Conservation (phyloP, 768 basidiomycete species). For the Coprinopsis sp. region DNA sequence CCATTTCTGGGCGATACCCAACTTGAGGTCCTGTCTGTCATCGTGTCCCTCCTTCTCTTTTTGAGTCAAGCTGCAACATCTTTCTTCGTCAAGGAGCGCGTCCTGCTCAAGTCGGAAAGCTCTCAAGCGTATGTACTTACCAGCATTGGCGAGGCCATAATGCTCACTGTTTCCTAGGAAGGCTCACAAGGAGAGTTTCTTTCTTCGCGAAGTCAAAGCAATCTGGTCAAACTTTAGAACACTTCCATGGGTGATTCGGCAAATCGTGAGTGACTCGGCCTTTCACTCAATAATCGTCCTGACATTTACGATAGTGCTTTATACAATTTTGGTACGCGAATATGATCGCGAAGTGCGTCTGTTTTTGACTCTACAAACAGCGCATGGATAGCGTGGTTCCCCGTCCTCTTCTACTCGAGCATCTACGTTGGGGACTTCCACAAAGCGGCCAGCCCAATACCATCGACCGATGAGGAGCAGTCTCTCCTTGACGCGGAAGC, state of each 20-base stretch:
- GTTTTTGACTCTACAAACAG: conserved; percentile 30
- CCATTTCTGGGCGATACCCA: conserved; percentile 79
- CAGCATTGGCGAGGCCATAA: not conserved
- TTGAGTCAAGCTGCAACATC: conserved; percentile 61
- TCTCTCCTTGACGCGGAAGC: conserved; percentile 56
- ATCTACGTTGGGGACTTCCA: conserved; percentile 87
- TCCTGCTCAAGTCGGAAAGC: conserved; percentile 40
- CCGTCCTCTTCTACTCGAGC: conserved; percentile 82
- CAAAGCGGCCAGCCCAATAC: conserved; percentile 40
- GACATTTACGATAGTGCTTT: conserved; percentile 45
- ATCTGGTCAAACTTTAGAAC: conserved; percentile 69
- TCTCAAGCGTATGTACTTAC: conserved; percentile 1
- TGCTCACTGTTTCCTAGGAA: conserved; percentile 15
- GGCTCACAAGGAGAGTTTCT: conserved; percentile 23
- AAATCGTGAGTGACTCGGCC: conserved; percentile 56
- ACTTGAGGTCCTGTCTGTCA: conserved; percentile 72
- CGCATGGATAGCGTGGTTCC: conserved; percentile 90
- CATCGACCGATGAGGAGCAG: conserved; percentile 20
- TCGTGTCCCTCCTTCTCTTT: conserved; percentile 67
- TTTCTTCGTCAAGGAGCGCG: conserved; percentile 63
- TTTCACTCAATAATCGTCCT: not conserved
- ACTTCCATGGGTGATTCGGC: conserved; percentile 70
- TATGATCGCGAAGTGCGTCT: not conserved
- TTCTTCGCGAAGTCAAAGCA: conserved; percentile 45
- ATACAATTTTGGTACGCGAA: conserved; percentile 75